Conservation (phyloP, 805 yeast species). For the Suhomyces sp. region DNA sequence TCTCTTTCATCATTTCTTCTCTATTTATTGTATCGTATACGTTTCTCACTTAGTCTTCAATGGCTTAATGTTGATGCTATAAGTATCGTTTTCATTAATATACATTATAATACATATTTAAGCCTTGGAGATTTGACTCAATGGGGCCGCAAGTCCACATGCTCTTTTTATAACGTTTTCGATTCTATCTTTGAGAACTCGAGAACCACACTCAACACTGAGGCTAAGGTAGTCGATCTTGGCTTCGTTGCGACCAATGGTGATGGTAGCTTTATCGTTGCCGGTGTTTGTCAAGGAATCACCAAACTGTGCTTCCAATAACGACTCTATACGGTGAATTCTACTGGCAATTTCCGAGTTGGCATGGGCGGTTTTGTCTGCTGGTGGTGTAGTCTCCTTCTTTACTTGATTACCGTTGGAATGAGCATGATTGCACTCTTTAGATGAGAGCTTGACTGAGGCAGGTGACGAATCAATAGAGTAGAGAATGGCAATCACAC, state of each 20-base stretch:
- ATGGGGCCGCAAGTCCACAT: constrained; percentile 77
- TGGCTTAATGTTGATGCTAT: background rate
- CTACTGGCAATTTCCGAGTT: constrained; percentile 29
- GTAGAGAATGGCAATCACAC: constrained; percentile 83
- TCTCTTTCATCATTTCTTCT: background rate
- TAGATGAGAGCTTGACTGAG: constrained; percentile 81
- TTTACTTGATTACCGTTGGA: constrained; percentile 6
- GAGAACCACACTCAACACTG: constrained; percentile 67
- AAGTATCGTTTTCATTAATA: background rate
- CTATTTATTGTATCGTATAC: background rate
- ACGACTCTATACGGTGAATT: constrained; percentile 50
- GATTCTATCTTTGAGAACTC: constrained; percentile 76
- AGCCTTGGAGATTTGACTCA: constrained; percentile 45
- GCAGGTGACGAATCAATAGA: constrained; percentile 95
- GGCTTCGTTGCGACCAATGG: constrained; percentile 76
- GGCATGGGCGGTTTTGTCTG: constrained; percentile 23
- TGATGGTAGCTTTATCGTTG: constrained; percentile 54
- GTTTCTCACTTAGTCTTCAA: background rate
- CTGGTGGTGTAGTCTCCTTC: constrained; percentile 6
- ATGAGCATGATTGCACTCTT: constrained; percentile 46
- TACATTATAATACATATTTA: constrained; percentile 2
- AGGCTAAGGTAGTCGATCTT: constrained; percentile 60
- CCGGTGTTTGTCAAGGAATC: constrained; percentile 50
- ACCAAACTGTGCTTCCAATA: constrained; percentile 86
- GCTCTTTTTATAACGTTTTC: constrained; percentile 79